Conservation (phyloP, 495 filamentous ascomycete genomes). For the Aspergillus diversus region DNA sequence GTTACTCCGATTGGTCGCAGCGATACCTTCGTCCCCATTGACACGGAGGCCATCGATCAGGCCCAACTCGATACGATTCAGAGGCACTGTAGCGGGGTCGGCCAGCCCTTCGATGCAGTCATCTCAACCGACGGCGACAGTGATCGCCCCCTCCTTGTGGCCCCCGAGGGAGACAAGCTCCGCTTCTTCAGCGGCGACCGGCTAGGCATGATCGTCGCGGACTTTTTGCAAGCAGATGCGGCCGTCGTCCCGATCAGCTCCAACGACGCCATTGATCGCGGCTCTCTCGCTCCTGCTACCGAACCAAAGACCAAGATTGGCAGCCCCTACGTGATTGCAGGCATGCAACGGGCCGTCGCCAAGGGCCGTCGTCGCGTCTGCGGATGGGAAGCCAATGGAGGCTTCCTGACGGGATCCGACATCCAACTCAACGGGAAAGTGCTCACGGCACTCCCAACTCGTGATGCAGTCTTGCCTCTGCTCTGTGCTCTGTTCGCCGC, state of each 20-base stretch:
- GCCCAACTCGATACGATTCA: constrained; percentile 30
- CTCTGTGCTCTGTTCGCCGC: constrained; percentile 28
- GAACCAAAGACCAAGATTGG: constrained; percentile 34
- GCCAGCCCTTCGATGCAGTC: constrained; percentile 27
- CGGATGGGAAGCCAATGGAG: constrained; percentile 37
- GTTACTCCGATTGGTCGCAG: constrained; percentile 30
- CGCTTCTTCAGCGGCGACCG: constrained; percentile 35
- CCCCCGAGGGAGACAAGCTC: constrained; percentile 22
- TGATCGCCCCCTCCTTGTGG: constrained; percentile 33
- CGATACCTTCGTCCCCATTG: constrained; percentile 34
- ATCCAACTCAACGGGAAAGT: constrained; percentile 24
- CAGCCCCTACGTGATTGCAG: constrained; percentile 35
- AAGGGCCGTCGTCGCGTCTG: constrained; percentile 26
- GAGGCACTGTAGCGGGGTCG: constrained; percentile 20
- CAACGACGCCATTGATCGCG: constrained; percentile 34
- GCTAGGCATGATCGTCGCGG: constrained; percentile 32
- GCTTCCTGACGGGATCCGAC: constrained; percentile 35
- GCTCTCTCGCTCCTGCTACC: constrained; percentile 19
- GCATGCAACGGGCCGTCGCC: constrained; percentile 28
- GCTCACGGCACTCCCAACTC: constrained; percentile 32
- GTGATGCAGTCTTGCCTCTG: constrained; percentile 31
- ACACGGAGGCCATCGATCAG: constrained; percentile 36
- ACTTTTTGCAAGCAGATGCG: constrained; percentile 29
- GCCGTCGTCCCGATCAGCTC: constrained; percentile 34
- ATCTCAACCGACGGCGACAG: constrained; percentile 36